These are phyloP conservation scores for Lagenidium giganteum DNA, from an alignment of 352 stramenopile species.

Conservation along the genomic window DNA sequence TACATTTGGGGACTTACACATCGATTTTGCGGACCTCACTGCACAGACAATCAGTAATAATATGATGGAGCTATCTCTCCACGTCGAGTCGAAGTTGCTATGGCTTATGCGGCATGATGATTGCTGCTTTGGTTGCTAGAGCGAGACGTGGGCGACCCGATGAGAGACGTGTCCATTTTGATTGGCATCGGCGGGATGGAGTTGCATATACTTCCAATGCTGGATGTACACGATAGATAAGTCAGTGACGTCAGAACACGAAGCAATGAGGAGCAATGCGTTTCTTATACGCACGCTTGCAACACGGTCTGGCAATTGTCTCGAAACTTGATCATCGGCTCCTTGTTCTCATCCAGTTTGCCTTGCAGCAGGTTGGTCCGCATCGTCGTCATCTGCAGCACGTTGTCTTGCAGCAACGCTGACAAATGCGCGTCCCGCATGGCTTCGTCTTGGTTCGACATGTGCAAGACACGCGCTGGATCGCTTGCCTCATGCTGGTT, in stretches of 20 bases:
- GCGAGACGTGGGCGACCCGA: constrained; percentile 14
- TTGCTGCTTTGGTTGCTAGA: constrained; percentile 12
- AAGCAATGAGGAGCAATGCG: not conserved
- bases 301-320: constrained; percentile 61
- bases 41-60: no score
- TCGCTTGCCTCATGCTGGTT: no score
- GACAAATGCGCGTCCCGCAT: constrained; percentile 43
- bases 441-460: constrained; percentile 2
- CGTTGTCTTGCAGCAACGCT: constrained; percentile 64
- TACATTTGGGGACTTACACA: no score
- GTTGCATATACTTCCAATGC: constrained; percentile 47
- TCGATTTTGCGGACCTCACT: no score
- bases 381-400: constrained; percentile 54
- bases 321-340: constrained; percentile 60
- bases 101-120: constrained; percentile 8
- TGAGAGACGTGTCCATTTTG: constrained; percentile 62
- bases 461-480: constrained; percentile 4
- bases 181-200: constrained; percentile 63
- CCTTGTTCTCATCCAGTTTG: constrained; percentile 40
- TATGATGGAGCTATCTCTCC: no score
- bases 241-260: not conserved
- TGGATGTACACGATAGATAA: no score
- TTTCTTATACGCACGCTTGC: constrained; percentile 45
- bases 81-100: constrained; percentile 6
- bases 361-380: constrained; percentile 62